Base-by-base conservation (phyloP, 148 eudicot species). In the Mesembryanthemum crystallinum region DNA sequence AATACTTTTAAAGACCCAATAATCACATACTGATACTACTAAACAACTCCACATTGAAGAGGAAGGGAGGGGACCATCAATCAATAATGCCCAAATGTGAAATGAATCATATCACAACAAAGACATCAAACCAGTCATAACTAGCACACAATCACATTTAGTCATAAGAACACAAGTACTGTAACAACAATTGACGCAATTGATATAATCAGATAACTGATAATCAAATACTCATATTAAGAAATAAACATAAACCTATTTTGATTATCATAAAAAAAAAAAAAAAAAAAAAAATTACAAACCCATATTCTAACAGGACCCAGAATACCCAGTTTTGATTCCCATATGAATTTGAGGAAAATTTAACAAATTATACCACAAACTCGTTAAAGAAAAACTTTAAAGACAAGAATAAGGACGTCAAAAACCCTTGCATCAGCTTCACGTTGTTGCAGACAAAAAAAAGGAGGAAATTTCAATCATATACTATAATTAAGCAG, bases 331-430 rank as follows among this genome's bases (percentile, higher is more conserved):
- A 37, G 1, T 30, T 64, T 28, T 17, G n/a, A 64, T 61, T 35
- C 25, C 6, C 52, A 9, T 3, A 66, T 35, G 13, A 42, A n/a
- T 10, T 47, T 11, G 20, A 32, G n/a, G 3, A 21, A 17, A 20
- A n/a, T n/a, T 71, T 32, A 37, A 37, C n/a, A 39, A 61, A 39
- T 25, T 60, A 73, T 25, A 17, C 5, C 5, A 60, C 24, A 25
- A 72, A 37, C 28, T 39, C 65, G 37, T 72, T 17, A 55, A 57
- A 57, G 47, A 71, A 6, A 72, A 72, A 32, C 25, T 18, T 24
- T 25, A n/a, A n/a, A n/a, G n/a, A 10, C 15, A 11, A 8, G 8
- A 0, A n/a, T 6, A 12, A 73, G 17, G 20, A 4, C 0, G 25
- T 3, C 3, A 43, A 24, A 43, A 13, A 0, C 57, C 27, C 3